Conservation (phyloP, 371 early-diverging fungal genomes). For the Blastocladiella emersonii region DNA sequence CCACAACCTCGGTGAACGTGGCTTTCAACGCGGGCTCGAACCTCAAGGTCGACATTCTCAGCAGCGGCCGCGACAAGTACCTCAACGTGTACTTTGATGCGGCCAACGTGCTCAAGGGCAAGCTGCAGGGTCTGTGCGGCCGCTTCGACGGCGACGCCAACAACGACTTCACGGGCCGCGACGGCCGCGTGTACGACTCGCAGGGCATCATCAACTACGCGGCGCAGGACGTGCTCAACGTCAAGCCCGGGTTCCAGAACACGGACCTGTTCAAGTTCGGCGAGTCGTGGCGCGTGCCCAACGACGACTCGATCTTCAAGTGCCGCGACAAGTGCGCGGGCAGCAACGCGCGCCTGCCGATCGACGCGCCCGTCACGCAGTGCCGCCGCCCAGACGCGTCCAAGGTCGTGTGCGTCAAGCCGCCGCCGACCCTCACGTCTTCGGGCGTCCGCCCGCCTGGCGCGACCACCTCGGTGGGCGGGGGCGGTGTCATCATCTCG, state of each 20-base stretch:
- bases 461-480: too few species aligned
- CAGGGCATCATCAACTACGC: neutral
- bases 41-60: neutral
- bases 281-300: conserved; percentile 4
- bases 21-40: neutral
- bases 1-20: neutral
- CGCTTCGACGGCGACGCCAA: neutral
- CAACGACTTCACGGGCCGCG: neutral
- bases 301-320: neutral
- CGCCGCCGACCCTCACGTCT: neutral
- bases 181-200: neutral
- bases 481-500: too few species aligned
- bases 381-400: neutral
- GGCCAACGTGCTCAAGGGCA: neutral
- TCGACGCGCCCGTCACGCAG: neutral
- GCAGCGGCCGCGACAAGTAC: neutral
- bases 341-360: neutral
- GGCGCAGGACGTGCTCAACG: neutral
- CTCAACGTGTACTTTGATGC: neutral
- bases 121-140: neutral
- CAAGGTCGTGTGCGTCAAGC: neutral
- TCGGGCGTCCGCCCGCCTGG: neutral
- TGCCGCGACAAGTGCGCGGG: neutral
- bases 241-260: neutral
- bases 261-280: neutral